A percentile compares a stretch with the other conserved stretches of the same genome.
phyloP scores from a whole-genome alignment of 208 protist genomes.

The Leishmania guyanensis region DNA sequence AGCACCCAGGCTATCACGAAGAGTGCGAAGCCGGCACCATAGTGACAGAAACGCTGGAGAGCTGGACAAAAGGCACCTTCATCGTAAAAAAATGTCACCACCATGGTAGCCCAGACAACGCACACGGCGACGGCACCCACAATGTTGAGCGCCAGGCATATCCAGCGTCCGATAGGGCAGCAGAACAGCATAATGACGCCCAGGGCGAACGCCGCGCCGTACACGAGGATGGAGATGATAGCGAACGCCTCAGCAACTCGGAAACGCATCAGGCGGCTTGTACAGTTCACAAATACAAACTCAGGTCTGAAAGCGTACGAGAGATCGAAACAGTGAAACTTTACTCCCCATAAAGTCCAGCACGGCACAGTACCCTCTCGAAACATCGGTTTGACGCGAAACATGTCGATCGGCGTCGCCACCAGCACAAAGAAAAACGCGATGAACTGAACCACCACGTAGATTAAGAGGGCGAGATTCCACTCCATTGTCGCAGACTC shows the following conservation, averaged over 20 bases:
- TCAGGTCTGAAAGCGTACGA: no score
- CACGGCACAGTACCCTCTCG: no score
- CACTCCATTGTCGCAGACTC: not conserved
- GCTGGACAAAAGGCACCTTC: no score
- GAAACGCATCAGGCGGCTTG: not conserved
- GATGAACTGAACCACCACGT: slow-evolving; percentile 42
- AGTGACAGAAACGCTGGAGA: no score
- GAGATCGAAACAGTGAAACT: no score
- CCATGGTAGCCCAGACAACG: not conserved
- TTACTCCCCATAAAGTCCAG: no score
- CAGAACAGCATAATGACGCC: not conserved
- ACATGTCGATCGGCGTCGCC: slow-evolving; percentile 55
- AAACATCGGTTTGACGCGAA: slow-evolving; percentile 37
- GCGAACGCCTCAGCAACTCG: not conserved
- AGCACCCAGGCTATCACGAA: not conserved
- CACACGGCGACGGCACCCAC: not conserved
- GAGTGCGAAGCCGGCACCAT: no score
- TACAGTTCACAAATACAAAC: no score
- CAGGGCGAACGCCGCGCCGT: not conserved
- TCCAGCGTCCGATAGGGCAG: not conserved
- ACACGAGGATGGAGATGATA: not conserved
- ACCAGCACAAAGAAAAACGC: slow-evolving; percentile 53
- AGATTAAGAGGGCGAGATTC: slow-evolving; percentile 43
- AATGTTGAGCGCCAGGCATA: not conserved
- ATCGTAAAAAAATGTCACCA: no score